Evolutionary conservation across 148 eudicot species (phyloP), one percentile per base, ranked within the genome.

Genomic region (Silene uniflora): DNA sequence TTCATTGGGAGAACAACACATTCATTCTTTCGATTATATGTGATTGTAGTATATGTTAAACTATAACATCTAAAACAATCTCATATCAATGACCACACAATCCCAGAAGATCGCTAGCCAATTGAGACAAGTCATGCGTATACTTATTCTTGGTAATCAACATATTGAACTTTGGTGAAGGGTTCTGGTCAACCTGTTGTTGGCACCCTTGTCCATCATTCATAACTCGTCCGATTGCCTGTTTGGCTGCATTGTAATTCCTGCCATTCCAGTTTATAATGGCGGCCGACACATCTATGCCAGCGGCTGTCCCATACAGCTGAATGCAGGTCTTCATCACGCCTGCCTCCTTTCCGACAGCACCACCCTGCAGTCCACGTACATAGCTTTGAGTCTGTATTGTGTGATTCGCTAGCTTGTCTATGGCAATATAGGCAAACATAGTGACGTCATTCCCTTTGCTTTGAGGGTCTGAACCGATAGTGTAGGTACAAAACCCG

Each of bases 81-180:
- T 23, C 66, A 62, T 2, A 62, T 67, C 12, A 39, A 27, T 80
- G 62, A 10, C 39, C n/a, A 11, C 72, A 55, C 58, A 75, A 71
- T 19, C 76, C 62, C 42, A 75, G 65, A 64, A 80, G 74, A 80
- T 75, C 79, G 64, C 27, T 75, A 25, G 24, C 19, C 64, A 75
- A 65, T 42, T 35, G 72, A 75, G 76, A 54, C 66, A 80, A 56
- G 35, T 80, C 79, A 71, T 75, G 79, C 76, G 63, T 13, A 29
- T 22, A 70, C 9, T 5, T 11, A 21, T 80, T 80, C 52, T 17
- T 75, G 46, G 1, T 0, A 55, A 2, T 39, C 6, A 63, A 32
- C 54, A 24, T 8, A 17, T 63, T 24, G 79, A 72, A 75, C 8
- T n/a, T 64, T 35, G 67, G n/a, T 25, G 83, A 80, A n/a, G 83